Conservation (phyloP, 306 rosid species). For the Trifolium pratense region DNA sequence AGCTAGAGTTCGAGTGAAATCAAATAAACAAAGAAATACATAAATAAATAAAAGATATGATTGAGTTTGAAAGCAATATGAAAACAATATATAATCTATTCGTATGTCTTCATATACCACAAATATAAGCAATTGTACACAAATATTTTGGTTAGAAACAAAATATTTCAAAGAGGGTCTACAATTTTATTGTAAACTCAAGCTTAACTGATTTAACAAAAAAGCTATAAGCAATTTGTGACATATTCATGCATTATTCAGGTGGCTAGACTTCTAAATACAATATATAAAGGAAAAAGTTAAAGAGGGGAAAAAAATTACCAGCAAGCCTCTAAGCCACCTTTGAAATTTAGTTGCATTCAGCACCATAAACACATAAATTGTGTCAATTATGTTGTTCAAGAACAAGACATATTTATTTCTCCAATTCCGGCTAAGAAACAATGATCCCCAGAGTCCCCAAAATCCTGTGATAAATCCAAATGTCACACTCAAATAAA, state of each 20-base stretch:
- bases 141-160: too few species aligned
- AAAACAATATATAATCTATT: too few species aligned
- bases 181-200: too few species aligned
- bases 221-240: neutral
- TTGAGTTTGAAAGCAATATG: too few species aligned
- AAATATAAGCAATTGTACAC: too few species aligned
- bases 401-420: slow-evolving; percentile 16
- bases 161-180: too few species aligned
- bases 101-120: too few species aligned
- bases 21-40: too few species aligned
- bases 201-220: too few species aligned
- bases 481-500: slow-evolving; percentile 23
- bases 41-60: too few species aligned
- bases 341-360: neutral
- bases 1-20: too few species aligned
- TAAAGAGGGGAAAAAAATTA: neutral
- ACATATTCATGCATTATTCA: neutral
- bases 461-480: slow-evolving; percentile 40
- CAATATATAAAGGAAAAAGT: neutral
- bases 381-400: neutral
- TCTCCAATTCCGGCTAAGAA: slow-evolving; percentile 8
- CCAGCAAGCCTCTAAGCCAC: neutral
- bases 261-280: neutral
- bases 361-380: slow-evolving; percentile 1
- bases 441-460: slow-evolving; percentile 3